phyloP scores from a whole-genome alignment of 768 basidiomycete genomes.

The Nevesoporus exiguus region DNA sequence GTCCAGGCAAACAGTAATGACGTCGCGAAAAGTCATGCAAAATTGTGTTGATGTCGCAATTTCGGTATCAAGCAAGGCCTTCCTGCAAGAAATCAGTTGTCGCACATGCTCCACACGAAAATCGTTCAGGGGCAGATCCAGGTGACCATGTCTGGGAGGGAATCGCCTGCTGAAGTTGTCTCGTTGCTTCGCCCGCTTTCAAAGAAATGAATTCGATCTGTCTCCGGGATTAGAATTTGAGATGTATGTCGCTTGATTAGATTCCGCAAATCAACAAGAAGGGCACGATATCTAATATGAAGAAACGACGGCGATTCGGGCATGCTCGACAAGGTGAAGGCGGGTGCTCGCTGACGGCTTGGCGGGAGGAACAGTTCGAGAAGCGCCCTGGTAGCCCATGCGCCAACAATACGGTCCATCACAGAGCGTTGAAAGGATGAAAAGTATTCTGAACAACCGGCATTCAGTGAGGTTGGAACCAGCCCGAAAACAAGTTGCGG shows the following conservation, averaged over 20 bases:
- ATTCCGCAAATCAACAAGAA: background rate
- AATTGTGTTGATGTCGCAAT: background rate
- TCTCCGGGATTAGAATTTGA: background rate
- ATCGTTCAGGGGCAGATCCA: background rate
- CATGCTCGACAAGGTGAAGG: background rate
- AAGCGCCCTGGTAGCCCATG: background rate
- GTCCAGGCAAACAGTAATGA: background rate
- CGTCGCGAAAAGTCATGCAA: background rate
- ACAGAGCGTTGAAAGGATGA: no score
- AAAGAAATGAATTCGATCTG: background rate
- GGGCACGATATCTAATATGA: background rate
- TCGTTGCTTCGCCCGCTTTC: background rate
- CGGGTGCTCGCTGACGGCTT: background rate
- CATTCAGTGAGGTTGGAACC: no score
- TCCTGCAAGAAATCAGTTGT: background rate
- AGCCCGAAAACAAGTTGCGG: no score
- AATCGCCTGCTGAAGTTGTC: background rate
- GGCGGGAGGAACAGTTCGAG: background rate
- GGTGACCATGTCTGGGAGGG: background rate
- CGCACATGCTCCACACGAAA: background rate
- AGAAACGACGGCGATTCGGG: background rate
- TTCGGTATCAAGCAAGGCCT: background rate
- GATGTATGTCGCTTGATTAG: background rate
- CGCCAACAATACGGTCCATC: background rate
- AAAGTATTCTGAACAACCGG: no score